A percentile compares a stretch with the other conserved stretches of the same genome.
Conservation (phyloP, 2,329 filamentous ascomycete genomes). For the Coniella lustricola region DNA sequence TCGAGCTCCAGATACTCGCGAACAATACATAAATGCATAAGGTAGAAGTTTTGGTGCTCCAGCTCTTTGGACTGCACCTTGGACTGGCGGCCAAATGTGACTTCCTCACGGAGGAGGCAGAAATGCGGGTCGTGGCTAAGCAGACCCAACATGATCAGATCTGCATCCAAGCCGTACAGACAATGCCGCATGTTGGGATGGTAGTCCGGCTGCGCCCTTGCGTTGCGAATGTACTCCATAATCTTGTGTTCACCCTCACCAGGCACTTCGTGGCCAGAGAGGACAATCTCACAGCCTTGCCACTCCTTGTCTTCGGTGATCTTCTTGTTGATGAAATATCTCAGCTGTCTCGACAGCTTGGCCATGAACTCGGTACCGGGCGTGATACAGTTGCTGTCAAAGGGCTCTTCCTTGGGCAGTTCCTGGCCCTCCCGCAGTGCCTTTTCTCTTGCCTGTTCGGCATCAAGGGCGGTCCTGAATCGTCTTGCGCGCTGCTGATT, state of each 20-base stretch:
- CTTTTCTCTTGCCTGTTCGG: slow-evolving; percentile 84
- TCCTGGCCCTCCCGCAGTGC: slow-evolving; percentile 82
- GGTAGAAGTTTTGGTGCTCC: slow-evolving; percentile 97
- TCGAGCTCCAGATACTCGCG: slow-evolving; percentile 95
- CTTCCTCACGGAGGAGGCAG: slow-evolving; percentile 91
- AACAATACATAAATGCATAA: slow-evolving; percentile 95
- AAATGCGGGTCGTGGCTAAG: slow-evolving; percentile 98
- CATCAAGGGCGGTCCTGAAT: slow-evolving; percentile 90
- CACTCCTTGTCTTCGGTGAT: slow-evolving; percentile 94
- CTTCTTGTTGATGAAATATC: slow-evolving; percentile 99
- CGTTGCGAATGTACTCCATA: slow-evolving; percentile 98
- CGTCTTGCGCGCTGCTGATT: slow-evolving; percentile 95
- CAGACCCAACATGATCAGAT: slow-evolving; percentile 96
- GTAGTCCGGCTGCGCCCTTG: slow-evolving; percentile 90
- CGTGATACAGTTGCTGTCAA: slow-evolving; percentile 99
- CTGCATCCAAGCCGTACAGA: slow-evolving; percentile 92
- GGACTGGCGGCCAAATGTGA: slow-evolving; percentile 86
- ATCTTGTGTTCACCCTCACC: slow-evolving; percentile 99
- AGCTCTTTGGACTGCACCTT: slow-evolving; percentile 91
- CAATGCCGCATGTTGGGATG: slow-evolving; percentile 92
- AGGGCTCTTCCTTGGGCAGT: slow-evolving; percentile 89
- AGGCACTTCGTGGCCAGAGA: slow-evolving; percentile 95
- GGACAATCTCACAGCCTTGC: slow-evolving; percentile 92
- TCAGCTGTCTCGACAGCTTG: slow-evolving; percentile 84
- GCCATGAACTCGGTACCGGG: slow-evolving; percentile 98